Evolutionary conservation across 805 yeast genomes (phyloP).

Genomic region (Debaryomyces castellii): DNA sequence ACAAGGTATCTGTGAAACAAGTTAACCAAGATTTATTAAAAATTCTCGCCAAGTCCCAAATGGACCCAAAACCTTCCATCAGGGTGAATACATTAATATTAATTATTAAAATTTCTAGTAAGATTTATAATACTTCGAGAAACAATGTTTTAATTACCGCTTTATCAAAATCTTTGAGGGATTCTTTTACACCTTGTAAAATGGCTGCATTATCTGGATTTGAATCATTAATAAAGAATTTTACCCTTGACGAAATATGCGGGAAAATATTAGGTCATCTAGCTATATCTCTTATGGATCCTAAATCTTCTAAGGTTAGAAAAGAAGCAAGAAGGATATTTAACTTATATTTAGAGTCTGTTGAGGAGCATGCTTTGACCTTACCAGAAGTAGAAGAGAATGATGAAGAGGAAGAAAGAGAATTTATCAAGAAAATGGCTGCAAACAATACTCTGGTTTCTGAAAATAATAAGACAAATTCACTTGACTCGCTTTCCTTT

Average conservation of each 20-base stretch:
- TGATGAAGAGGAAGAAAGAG: slow-evolving; percentile 39
- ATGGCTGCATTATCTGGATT: slow-evolving; percentile 76
- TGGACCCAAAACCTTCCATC: slow-evolving; percentile 72
- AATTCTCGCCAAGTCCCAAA: slow-evolving; percentile 77
- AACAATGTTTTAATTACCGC: slow-evolving; percentile 85
- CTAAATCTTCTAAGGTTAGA: slow-evolving; percentile 62
- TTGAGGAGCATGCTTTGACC: slow-evolving; percentile 36
- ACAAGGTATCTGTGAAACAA: slow-evolving; percentile 72
- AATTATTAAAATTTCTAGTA: slow-evolving; percentile 61
- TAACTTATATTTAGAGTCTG: slow-evolving; percentile 48
- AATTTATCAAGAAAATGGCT: slow-evolving; percentile 30
- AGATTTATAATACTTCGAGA: slow-evolving; percentile 55
- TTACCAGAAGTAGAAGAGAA: slow-evolving; percentile 35
- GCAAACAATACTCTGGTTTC: slow-evolving; percentile 9
- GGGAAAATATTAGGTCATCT: slow-evolving; percentile 79
- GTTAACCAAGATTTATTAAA: slow-evolving; percentile 83
- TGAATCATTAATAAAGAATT: slow-evolving; percentile 59
- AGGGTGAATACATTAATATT: slow-evolving; percentile 75
- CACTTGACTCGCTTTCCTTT: slow-evolving; percentile 19
- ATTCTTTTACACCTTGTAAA: slow-evolving; percentile 72
- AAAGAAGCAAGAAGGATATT: slow-evolving; percentile 69
- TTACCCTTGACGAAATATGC: slow-evolving; percentile 74
- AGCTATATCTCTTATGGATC: slow-evolving; percentile 81
- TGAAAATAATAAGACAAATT: slow-evolving; percentile 5
- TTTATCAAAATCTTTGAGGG: slow-evolving; percentile 77